Conservation (phyloP, 305 asterid genomes). For the Withania somnifera region DNA sequence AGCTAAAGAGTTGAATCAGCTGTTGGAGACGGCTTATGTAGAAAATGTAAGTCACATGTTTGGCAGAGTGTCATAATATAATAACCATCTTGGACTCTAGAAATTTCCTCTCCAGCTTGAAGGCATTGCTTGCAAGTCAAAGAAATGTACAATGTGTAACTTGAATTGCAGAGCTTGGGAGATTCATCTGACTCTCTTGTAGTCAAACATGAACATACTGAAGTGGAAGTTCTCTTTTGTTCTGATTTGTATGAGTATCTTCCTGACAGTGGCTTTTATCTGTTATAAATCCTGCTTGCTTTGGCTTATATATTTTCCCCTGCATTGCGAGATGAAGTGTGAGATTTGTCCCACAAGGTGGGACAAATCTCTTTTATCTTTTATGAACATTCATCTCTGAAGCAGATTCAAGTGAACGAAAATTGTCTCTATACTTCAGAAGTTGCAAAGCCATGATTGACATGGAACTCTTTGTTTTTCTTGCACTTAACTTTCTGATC, state of each 20-base stretch:
- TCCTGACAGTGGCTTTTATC: background rate
- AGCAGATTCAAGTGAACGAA: background rate
- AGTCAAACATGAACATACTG: background rate
- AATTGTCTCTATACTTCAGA: background rate
- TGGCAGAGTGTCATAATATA: background rate
- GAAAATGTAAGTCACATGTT: conserved; percentile 54
- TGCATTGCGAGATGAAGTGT: background rate
- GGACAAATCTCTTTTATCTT: no score
- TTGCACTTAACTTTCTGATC: background rate
- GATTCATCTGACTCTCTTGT: background rate
- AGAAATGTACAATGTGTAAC: background rate
- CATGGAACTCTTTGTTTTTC: background rate
- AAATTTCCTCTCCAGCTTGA: background rate
- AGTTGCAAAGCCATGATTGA: background rate
- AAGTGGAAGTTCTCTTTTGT: background rate
- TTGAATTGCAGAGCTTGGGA: background rate
- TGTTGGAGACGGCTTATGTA: conserved; percentile 54
- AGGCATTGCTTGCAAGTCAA: background rate
- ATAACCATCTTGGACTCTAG: background rate
- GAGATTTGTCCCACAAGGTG: no score
- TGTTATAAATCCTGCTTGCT: background rate
- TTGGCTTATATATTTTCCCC: background rate
- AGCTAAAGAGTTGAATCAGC: conserved; percentile 59
- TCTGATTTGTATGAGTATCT: background rate
- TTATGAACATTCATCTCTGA: background rate